Evolutionary conservation across 352 stramenopile species (phyloP).

Genomic region (Phytophthora pisi): DNA sequence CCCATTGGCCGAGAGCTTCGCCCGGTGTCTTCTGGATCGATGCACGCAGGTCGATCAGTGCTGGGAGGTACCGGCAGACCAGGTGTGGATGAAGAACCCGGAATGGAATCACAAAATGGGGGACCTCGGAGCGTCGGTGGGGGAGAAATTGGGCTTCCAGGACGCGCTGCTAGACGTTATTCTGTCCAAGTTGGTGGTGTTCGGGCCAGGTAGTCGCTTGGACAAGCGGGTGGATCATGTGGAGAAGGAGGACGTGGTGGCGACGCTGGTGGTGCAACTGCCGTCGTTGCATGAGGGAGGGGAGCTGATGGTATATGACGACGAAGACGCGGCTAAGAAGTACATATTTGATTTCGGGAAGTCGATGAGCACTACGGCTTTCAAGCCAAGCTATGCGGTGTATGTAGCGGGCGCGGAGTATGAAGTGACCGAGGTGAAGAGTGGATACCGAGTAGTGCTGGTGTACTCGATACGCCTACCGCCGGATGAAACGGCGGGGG

Average conservation of each 20-base stretch:
- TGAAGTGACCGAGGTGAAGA: constrained; percentile 11
- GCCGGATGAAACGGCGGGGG: background rate
- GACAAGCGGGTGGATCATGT: background rate
- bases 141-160: constrained; percentile 11
- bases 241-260: constrained; percentile 1
- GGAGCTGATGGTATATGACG: constrained; percentile 12
- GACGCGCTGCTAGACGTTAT: constrained; percentile 9
- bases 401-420: constrained; percentile 8
- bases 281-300: constrained; percentile 9
- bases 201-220: background rate
- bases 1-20: constrained; percentile 9
- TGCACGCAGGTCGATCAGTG: background rate
- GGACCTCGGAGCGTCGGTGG: constrained; percentile 2
- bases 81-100: constrained; percentile 16
- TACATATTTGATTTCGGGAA: constrained; percentile 14
- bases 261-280: constrained; percentile 12
- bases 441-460: constrained; percentile 9
- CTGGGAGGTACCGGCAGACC: constrained; percentile 5
- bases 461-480: constrained; percentile 11
- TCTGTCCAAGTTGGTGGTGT: constrained; percentile 8
- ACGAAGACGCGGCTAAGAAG: constrained; percentile 3
- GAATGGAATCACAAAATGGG: constrained; percentile 11
- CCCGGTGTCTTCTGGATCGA: constrained; percentile 1
- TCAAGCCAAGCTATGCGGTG: constrained; percentile 11
- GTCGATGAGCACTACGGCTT: background rate